phyloP scores from a whole-genome alignment of 768 basidiomycete genomes.

The Tylopilus sp. region DNA sequence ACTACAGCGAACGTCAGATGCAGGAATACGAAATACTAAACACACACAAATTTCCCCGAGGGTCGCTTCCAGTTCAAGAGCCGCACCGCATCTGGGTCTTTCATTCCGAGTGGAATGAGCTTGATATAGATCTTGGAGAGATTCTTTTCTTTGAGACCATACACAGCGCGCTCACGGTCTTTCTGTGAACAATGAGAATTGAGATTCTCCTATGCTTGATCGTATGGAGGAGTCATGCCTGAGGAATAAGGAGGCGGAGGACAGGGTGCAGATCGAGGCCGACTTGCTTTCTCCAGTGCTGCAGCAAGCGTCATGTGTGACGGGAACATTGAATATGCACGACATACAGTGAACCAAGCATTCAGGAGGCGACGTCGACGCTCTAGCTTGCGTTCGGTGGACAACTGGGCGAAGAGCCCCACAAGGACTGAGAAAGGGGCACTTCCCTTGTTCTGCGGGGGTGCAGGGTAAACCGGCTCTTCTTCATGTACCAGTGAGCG shows the following conservation, averaged over 20 bases:
- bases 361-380: slow-evolving; percentile 65
- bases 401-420: slow-evolving; percentile 72
- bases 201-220: neutral
- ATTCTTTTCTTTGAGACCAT: slow-evolving; percentile 93
- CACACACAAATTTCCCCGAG: slow-evolving; percentile 58
- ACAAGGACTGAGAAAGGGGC: slow-evolving; percentile 68
- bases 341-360: slow-evolving; percentile 77
- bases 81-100: slow-evolving; percentile 77
- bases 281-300: slow-evolving; percentile 86
- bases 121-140: slow-evolving; percentile 91
- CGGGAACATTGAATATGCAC: neutral
- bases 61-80: slow-evolving; percentile 91
- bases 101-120: slow-evolving; percentile 76
- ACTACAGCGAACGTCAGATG: slow-evolving; percentile 36
- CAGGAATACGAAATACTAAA: neutral
- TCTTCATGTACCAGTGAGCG: slow-evolving; percentile 36
- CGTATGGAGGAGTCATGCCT: slow-evolving; percentile 43
- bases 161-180: slow-evolving; percentile 89
- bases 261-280: slow-evolving; percentile 90
- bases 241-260: slow-evolving; percentile 85
- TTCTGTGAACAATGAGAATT: slow-evolving; percentile 49
- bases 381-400: slow-evolving; percentile 70
- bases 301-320: slow-evolving; percentile 14
- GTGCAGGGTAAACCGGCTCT: slow-evolving; percentile 42
- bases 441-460: slow-evolving; percentile 64